Evolutionary conservation across 2,329 filamentous ascomycete genomes (phyloP), one percentile per base, ranked within the genome.

Genomic region (Colletotrichum simmondsii): DNA sequence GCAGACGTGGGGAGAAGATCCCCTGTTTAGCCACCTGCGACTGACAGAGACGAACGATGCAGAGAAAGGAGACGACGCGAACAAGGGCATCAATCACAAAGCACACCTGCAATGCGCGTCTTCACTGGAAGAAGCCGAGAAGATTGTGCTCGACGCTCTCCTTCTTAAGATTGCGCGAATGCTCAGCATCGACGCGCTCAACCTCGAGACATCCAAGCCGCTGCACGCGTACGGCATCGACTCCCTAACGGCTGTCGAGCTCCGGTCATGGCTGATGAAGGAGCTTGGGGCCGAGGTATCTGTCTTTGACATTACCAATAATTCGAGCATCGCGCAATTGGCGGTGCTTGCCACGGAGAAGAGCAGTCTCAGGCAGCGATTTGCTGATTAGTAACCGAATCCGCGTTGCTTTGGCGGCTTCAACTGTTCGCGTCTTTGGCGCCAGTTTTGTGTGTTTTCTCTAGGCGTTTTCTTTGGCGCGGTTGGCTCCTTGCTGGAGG

Each of bases 191-290:
- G 63, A 69, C 8, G 32, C 59, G 2, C 68, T 73, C 0, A 76
- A 80, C 5, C 66, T 80, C 2, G 78, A 79, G 3, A 12, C 64
- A 1, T 64, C 60, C 28, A 76, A 75, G 49, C 68, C 78, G 1
- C 54, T 78, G 0, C 73, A 75, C 5, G 62, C 71, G 1, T 78
- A 79, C 22, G 78, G 79, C 11, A 70, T 80, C 2, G 79, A 80
- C 26, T 79, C 78, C 2, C 70, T 79, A 6, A 77, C 78, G 0
- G 77, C 77, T 4, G 77, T 78, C n/a, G 79, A 78, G 81, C 83
- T 85, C 4, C 83, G 86, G 1, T 80, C 83, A 5, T 89, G 87
- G 87, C 86, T 88, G 69, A 61, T 83, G 46, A 86, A 85, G 70
- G 80, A 86, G 66, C 65, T 88, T 0, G 75, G 81, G 1, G 77